Percentiles rank a stretch among this genome's conserved stretches.
Conservation (phyloP, 2,329 filamentous ascomycete species). For the Ophiostoma ulmi region DNA sequence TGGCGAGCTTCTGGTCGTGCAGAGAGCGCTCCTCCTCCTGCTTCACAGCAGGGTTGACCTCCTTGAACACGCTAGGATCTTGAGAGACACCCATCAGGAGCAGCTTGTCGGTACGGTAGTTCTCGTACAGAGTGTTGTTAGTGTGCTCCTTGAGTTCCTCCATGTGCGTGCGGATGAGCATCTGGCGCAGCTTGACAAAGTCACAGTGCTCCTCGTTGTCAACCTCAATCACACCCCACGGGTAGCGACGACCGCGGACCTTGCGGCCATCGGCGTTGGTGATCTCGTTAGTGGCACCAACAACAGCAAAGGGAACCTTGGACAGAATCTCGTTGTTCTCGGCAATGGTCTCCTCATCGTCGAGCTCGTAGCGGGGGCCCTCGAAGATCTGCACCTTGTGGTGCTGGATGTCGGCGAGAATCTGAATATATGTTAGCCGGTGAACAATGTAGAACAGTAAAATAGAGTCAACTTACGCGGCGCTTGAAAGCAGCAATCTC, state of each 20-base stretch:
- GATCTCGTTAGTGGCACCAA: slow-evolving; percentile 94
- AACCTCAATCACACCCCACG: slow-evolving; percentile 97
- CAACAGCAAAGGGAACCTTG: slow-evolving; percentile 97
- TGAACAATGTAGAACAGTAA: neutral
- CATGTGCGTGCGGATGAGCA: slow-evolving; percentile 99
- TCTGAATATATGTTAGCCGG: slow-evolving; percentile 49
- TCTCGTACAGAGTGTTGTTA: slow-evolving; percentile 93
- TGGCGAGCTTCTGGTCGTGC: slow-evolving; percentile 99
- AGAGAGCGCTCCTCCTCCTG: slow-evolving; percentile 97
- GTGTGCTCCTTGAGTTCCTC: slow-evolving; percentile 99
- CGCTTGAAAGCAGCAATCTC: slow-evolving; percentile 93
- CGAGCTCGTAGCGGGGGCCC: slow-evolving; percentile 94
- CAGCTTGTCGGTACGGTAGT: slow-evolving; percentile 99
- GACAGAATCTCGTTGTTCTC: slow-evolving; percentile 99
- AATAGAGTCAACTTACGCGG: slow-evolving; percentile 76
- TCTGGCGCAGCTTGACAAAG: slow-evolving; percentile 99
- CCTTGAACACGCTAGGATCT: slow-evolving; percentile 99
- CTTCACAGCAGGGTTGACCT: slow-evolving; percentile 99
- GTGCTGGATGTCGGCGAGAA: slow-evolving; percentile 92
- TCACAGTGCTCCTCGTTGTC: slow-evolving; percentile 99
- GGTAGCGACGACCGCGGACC: slow-evolving; percentile 92
- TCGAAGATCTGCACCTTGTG: slow-evolving; percentile 99
- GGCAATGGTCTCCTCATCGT: slow-evolving; percentile 98
- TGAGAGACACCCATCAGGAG: slow-evolving; percentile 97
- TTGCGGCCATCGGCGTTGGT: slow-evolving; percentile 86